These are phyloP conservation scores for Iris pallida DNA, from an alignment of 116 monocot genomes.

Conservation along the genomic window DNA sequence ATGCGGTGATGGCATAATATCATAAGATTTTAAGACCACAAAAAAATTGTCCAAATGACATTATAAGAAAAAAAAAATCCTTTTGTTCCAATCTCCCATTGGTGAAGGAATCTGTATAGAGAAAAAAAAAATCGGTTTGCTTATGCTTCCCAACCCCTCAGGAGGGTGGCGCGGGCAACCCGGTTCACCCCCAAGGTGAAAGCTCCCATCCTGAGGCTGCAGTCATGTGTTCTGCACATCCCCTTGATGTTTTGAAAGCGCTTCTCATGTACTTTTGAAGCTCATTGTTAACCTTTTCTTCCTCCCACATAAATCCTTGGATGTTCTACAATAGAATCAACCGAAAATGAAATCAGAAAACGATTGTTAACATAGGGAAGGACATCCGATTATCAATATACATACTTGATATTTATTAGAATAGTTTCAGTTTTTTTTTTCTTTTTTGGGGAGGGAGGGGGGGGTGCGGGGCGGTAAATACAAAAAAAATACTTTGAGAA, in stretches of 20 bases:
- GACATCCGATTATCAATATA: not conserved
- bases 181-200: slow-evolving; percentile 71
- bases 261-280: slow-evolving; percentile 62
- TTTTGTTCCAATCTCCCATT: no score
- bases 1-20: no score
- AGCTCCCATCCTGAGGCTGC: slow-evolving; percentile 72
- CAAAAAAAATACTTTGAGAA: no score
- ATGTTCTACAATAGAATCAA: slow-evolving; percentile 42
- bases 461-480: no score
- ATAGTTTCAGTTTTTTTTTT: not conserved
- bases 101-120: no score
- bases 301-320: slow-evolving; percentile 83
- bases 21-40: no score
- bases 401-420: not conserved
- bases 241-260: slow-evolving; percentile 59
- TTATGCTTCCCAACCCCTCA: slow-evolving; percentile 82
- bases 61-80: no score
- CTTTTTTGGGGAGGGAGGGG: no score
- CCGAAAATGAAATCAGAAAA: not conserved
- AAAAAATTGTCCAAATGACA: no score
- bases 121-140: no score
- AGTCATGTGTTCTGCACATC: slow-evolving; percentile 63
- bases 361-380: no score
- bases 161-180: slow-evolving; percentile 62
- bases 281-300: slow-evolving; percentile 76